Evolutionary conservation across 2,329 filamentous ascomycete species (phyloP).

Genomic region (Beauveria varroae): DNA sequence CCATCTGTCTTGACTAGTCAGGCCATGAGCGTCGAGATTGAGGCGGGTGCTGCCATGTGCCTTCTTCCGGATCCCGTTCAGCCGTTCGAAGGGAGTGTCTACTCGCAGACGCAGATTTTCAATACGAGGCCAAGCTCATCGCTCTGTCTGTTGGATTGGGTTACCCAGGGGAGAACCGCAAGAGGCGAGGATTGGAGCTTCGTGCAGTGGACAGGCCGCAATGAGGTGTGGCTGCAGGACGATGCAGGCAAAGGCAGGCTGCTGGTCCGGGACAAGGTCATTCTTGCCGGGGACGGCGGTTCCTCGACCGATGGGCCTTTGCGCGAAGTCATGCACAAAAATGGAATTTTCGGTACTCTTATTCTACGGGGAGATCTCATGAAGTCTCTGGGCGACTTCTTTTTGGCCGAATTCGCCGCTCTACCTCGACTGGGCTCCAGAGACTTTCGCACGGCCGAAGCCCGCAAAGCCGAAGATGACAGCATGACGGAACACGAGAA

Average conservation of each 20-base stretch:
- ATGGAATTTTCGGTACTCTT: conserved; percentile 76
- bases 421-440: conserved; percentile 76
- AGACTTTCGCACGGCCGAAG: conserved; percentile 59
- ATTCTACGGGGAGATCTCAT: conserved; percentile 71
- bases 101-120: conserved; percentile 79
- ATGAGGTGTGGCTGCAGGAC: conserved; percentile 66
- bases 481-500: conserved; percentile 34
- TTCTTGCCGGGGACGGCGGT: conserved; percentile 54
- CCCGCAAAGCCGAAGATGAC: conserved; percentile 30
- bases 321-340: conserved; percentile 60
- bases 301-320: conserved; percentile 34
- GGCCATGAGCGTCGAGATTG: conserved; percentile 43
- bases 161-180: conserved; percentile 77
- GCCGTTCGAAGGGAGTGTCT: conserved; percentile 77
- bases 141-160: conserved; percentile 87
- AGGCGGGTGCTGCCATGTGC: conserved; percentile 47
- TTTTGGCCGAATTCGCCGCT: conserved; percentile 68
- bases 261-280: conserved; percentile 76
- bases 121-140: conserved; percentile 48
- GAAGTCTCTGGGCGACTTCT: conserved; percentile 59
- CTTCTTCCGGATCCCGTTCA: conserved; percentile 87
- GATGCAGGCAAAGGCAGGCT: conserved; percentile 44
- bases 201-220: conserved; percentile 68
- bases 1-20: conserved; percentile 51
- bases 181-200: conserved; percentile 87